phyloP scores from a whole-genome alignment of 768 basidiomycete genomes.

The Russula lepida region DNA sequence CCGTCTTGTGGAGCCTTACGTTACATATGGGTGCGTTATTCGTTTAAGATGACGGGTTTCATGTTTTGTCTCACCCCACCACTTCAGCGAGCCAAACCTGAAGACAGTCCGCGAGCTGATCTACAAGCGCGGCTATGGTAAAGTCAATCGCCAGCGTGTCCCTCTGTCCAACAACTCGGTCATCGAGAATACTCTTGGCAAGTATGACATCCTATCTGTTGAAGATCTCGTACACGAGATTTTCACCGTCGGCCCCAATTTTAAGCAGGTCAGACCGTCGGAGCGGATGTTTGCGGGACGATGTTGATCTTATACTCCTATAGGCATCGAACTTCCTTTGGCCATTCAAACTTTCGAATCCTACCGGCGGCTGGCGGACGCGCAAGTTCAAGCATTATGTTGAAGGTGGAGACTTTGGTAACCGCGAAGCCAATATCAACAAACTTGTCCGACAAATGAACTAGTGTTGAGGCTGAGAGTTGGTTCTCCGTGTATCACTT shows the following conservation, averaged over 20 bases:
- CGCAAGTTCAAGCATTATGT: slow-evolving; percentile 97
- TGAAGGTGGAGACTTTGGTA: slow-evolving; percentile 95
- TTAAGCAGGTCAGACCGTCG: slow-evolving; percentile 74
- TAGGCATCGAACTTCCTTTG: slow-evolving; percentile 91
- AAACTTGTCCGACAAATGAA: slow-evolving; percentile 95
- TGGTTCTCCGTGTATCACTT: slow-evolving; percentile 23
- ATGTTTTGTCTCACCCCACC: neutral
- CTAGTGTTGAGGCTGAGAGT: slow-evolving; percentile 30
- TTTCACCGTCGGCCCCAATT: slow-evolving; percentile 90
- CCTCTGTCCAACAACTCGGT: slow-evolving; percentile 89
- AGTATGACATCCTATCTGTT: slow-evolving; percentile 92
- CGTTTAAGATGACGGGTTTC: neutral
- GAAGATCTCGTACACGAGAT: slow-evolving; percentile 99
- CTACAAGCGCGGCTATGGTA: slow-evolving; percentile 99
- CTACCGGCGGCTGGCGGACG: slow-evolving; percentile 95
- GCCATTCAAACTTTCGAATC: slow-evolving; percentile 99
- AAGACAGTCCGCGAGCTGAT: slow-evolving; percentile 95
- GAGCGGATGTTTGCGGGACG: neutral
- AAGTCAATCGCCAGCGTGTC: slow-evolving; percentile 95
- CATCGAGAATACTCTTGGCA: slow-evolving; percentile 85
- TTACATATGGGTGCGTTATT: slow-evolving; percentile 81
- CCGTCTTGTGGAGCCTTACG: slow-evolving; percentile 92
- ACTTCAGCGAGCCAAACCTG: slow-evolving; percentile 80
- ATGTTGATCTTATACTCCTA: neutral
- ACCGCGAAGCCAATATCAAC: slow-evolving; percentile 97